Evolutionary conservation across 805 yeast species (phyloP).

Genomic region (Jamesozyma spencerorum): DNA sequence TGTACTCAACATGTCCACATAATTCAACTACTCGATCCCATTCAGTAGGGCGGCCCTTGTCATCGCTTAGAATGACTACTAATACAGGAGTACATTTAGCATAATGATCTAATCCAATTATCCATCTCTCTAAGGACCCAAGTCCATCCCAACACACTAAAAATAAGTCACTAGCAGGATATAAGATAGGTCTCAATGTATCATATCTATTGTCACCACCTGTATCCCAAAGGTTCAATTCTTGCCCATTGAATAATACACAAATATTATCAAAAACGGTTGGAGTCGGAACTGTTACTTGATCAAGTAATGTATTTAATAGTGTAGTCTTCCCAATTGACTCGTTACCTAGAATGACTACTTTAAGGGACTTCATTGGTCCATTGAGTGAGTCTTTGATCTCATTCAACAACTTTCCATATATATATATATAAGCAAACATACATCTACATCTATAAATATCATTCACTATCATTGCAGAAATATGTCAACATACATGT

Average conservation of each 20-base stretch:
- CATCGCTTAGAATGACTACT: constrained; percentile 44
- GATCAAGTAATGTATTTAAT: constrained; percentile 50
- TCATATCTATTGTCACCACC: constrained; percentile 91
- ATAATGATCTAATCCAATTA: constrained; percentile 53
- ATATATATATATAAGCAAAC: no score
- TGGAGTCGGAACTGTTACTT: constrained; percentile 39
- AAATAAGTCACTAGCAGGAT: constrained; percentile 84
- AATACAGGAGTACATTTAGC: constrained; percentile 36
- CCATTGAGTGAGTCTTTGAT: no score
- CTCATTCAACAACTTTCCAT: no score
- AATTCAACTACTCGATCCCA: no score
- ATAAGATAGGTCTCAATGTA: constrained; percentile 74
- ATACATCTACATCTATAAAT: no score
- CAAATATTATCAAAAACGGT: constrained; percentile 70
- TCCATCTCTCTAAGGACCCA: constrained; percentile 71
- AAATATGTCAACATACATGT: no score
- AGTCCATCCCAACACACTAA: constrained; percentile 64
- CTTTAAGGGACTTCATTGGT: constrained; percentile 71
- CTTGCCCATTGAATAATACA: constrained; percentile 38
- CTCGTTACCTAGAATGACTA: constrained; percentile 88
- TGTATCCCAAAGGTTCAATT: constrained; percentile 85
- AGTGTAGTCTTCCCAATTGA: constrained; percentile 90
- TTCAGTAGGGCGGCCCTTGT: no score
- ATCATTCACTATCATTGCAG: no score
- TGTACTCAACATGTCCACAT: no score